Conservation (phyloP, 2,329 filamentous ascomycete genomes). For the Erysiphe pulchra region DNA sequence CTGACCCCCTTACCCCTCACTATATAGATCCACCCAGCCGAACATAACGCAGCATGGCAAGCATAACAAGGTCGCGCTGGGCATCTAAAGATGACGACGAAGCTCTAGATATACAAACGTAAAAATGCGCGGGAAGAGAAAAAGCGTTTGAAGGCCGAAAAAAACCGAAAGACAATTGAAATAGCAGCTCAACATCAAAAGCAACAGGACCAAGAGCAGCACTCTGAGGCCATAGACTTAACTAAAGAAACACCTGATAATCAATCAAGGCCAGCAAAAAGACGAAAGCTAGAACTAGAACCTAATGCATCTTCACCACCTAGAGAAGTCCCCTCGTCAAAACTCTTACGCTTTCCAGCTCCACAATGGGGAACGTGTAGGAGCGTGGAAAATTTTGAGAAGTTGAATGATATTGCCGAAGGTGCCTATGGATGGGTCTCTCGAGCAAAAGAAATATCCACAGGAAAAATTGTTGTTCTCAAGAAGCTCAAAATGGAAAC, state of each 20-base stretch:
- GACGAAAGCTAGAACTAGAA: slow-evolving; percentile 22
- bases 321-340: slow-evolving; percentile 18
- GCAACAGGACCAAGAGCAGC: too few relatives aligned
- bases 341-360: slow-evolving; percentile 45
- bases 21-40: slow-evolving; percentile 1
- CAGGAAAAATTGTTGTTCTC: slow-evolving; percentile 62
- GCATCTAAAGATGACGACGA: slow-evolving; percentile 58
- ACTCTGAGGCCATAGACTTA: slow-evolving; percentile 1
- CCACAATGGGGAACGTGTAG: slow-evolving; percentile 43
- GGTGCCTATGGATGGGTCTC: slow-evolving; percentile 91
- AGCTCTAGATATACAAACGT: slow-evolving; percentile 25
- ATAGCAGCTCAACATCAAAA: slow-evolving; percentile 5
- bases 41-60: slow-evolving; percentile 5
- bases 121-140: slow-evolving; percentile 62
- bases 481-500: slow-evolving; percentile 83
- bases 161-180: slow-evolving; percentile 41
- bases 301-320: slow-evolving; percentile 5
- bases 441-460: slow-evolving; percentile 46
- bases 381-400: slow-evolving; percentile 70
- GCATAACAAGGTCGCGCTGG: slow-evolving; percentile 43
- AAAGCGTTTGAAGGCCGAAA: slow-evolving; percentile 60
- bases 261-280: slow-evolving; percentile 31
- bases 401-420: slow-evolving; percentile 91
- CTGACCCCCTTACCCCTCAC: slow-evolving; percentile 1
- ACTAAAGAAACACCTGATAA: slow-evolving; percentile 5